Base-by-base conservation (phyloP, 1,284 basidiomycete genomes). In the Schizophyllum amplum region DNA sequence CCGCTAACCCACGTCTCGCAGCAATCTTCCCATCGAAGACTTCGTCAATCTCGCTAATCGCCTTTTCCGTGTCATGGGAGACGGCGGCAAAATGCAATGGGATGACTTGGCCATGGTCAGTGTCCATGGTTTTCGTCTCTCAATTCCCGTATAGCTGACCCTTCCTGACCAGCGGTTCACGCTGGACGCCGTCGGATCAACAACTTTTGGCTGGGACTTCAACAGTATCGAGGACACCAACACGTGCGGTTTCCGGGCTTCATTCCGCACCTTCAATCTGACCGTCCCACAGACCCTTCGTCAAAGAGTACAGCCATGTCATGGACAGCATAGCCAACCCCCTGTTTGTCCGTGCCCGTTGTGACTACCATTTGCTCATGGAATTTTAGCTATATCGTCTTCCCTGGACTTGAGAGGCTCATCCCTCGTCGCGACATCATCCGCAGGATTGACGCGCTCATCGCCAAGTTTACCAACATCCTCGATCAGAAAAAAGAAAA, bases 201-300 rank as follows among this genome's bases (percentile, higher is more conserved):
- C 70, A 1, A 67, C 65, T 22, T 61, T 72, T n/a, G 71, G 70
- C 1, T 65, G 72, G 57, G 64, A 73, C 56, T 73, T 72, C 60
- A 60, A 71, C 47, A 67, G 71, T 2, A 65, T 72, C 53, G 60
- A 64, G 20, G 59, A 64, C n/a, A 57, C 69, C 11, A 65, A 59
- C 23, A 63, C 65, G 17, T 42, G 17, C 17, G 33, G 11, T 3
- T 17, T 3, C 13, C 17, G 3, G 3, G 7, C 33, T 17, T 3
- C 2, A 2, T 17, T 42, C 33, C 7, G 2, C 11, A 42, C 33
- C 33, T 42, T 4, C 33, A 17, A 9, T 42, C 2, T 42, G 33
- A 42, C 2, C 11, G 17, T 42, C 33, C 11, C 2, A 13, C 33
- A 42, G 33, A 3, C 33, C 33, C 33, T 73, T 73, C 55, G 69